A percentile compares a stretch with the other conserved stretches of the same genome.
Evolutionary conservation across 2,329 filamentous ascomycete species (phyloP).

Genomic region (Rutstroemia sydowiana): DNA sequence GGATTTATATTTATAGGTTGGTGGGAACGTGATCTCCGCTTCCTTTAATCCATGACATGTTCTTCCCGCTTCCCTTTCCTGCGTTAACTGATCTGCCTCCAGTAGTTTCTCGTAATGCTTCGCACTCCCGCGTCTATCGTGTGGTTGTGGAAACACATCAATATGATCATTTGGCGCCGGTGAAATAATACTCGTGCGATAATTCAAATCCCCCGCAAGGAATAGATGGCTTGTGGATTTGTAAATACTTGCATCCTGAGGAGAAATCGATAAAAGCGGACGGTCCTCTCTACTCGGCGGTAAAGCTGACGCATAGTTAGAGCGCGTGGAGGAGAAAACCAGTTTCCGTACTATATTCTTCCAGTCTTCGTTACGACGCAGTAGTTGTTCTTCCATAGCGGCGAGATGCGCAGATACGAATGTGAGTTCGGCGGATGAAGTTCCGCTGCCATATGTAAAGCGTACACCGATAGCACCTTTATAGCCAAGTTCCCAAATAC

Average conservation of each 20-base stretch:
- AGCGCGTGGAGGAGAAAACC: conserved; percentile 54
- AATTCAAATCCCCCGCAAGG: conserved; percentile 89
- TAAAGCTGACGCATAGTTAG: conserved; percentile 13
- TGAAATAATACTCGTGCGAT: conserved; percentile 66
- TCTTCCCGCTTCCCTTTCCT: conserved; percentile 59
- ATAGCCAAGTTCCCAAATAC: conserved; percentile 83
- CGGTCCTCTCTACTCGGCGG: conserved; percentile 30
- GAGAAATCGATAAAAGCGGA: conserved; percentile 35
- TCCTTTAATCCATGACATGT: conserved; percentile 76
- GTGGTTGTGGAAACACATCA: conserved; percentile 53
- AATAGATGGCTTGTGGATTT: conserved; percentile 71
- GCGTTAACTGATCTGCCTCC: conserved; percentile 67
- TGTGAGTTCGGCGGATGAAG: conserved; percentile 57
- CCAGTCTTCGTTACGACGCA: conserved; percentile 81
- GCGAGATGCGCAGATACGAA: conserved; percentile 86
- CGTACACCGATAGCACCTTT: conserved; percentile 85
- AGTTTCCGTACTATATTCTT: conserved; percentile 71
- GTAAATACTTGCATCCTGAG: conserved; percentile 58
- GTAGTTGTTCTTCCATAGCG: conserved; percentile 73
- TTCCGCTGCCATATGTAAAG: conserved; percentile 46
- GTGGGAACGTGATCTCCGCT: conserved; percentile 68
- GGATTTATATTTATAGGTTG: conserved; percentile 83
- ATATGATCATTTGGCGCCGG: conserved; percentile 51
- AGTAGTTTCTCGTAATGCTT: conserved; percentile 63
- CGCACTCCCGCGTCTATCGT: conserved; percentile 42